phyloP scores from a whole-genome alignment of 1,284 basidiomycete species.

The Grifola frondosa region DNA sequence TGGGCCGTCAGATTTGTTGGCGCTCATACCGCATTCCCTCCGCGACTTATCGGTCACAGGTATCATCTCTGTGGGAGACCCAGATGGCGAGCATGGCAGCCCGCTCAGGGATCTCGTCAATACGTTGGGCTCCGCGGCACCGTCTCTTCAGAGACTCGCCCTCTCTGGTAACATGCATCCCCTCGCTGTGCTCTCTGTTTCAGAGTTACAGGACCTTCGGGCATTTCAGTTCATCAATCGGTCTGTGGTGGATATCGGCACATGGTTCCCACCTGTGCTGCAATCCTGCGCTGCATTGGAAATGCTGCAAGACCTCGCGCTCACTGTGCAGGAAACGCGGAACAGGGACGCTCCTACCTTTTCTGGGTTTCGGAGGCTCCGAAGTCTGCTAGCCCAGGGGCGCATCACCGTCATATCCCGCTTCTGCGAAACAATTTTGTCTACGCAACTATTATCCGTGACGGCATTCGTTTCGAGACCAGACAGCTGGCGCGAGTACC shows the following conservation, averaged over 20 bases:
- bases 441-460: constrained; percentile 8
- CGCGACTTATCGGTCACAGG: constrained; percentile 5
- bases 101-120: constrained; percentile 5
- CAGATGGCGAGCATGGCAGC: background rate
- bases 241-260: constrained; percentile 7
- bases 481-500: constrained; percentile 9
- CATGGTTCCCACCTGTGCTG: constrained; percentile 7
- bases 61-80: background rate
- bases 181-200: constrained; percentile 5
- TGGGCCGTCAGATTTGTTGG: constrained; percentile 5
- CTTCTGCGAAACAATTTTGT: constrained; percentile 9
- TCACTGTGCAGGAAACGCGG: background rate
- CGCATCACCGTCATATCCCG: constrained; percentile 10
- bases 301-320: constrained; percentile 7
- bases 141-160: constrained; percentile 7
- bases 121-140: constrained; percentile 1
- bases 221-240: constrained; percentile 11
- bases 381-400: constrained; percentile 11
- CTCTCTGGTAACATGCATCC: constrained; percentile 10
- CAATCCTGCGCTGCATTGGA: constrained; percentile 10
- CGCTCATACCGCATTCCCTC: constrained; percentile 5
- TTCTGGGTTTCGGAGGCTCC: constrained; percentile 8
- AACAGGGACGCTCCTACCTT: background rate
- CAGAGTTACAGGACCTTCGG: constrained; percentile 5
- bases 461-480: constrained; percentile 9